Percentiles rank a stretch among this genome's conserved stretches.
phyloP scores from a whole-genome alignment of 768 basidiomycete species.

The Mycena haematopus region DNA sequence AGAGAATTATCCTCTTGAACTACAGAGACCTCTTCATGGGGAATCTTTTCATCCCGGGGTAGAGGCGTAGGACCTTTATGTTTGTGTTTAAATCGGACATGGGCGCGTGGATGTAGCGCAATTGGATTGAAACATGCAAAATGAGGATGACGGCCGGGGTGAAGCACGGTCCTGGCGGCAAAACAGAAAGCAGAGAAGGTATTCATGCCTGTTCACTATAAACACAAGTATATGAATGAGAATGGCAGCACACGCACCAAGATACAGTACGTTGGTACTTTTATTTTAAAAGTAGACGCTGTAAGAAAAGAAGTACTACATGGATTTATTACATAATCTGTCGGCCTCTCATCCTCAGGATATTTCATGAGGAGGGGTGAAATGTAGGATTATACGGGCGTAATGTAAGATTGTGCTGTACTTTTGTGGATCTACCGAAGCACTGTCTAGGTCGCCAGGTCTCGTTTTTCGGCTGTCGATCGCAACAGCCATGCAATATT shows the following conservation, averaged over 20 bases:
- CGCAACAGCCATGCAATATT: constrained; percentile 85
- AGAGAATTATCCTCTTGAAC: constrained; percentile 52
- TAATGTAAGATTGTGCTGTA: constrained; percentile 15
- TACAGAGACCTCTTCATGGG: constrained; percentile 48
- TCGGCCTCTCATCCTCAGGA: no score
- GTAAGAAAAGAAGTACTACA: neutral
- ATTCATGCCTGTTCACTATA: constrained; percentile 23
- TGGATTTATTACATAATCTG: neutral
- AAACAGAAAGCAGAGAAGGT: constrained; percentile 31
- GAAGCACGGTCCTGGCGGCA: constrained; percentile 23
- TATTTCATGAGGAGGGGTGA: neutral
- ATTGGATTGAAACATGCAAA: constrained; percentile 6
- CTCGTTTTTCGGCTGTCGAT: constrained; percentile 64
- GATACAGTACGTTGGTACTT: neutral
- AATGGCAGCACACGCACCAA: neutral
- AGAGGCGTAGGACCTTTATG: constrained; percentile 3
- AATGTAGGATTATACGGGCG: constrained; percentile 18
- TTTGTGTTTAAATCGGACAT: constrained; percentile 29
- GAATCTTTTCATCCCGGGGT: constrained; percentile 50
- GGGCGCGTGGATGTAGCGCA: constrained; percentile 1
- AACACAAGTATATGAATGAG: neutral
- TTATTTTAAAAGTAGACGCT: neutral
- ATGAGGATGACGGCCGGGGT: constrained; percentile 6
- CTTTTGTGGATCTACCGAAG: constrained; percentile 11
- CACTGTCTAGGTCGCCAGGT: constrained; percentile 27